Evolutionary conservation across 805 yeast species (phyloP), one percentile per base, ranked within the genome.

Genomic region (Saccharomycopsis sp.): DNA sequence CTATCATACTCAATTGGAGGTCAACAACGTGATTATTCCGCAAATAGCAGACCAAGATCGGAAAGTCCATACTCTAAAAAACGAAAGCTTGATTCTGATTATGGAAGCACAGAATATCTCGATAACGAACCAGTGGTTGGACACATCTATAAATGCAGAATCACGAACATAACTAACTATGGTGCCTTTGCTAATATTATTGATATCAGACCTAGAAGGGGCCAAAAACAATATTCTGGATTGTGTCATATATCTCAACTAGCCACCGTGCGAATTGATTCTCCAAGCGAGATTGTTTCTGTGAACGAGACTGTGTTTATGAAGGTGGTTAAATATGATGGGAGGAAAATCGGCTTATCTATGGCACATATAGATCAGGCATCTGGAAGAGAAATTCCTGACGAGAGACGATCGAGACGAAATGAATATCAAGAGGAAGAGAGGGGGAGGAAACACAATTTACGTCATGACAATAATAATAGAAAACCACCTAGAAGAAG

Each of bases 221-320:
- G 29, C 57, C n/a, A 55, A 57, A 12, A 66, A 29, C 58, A 20
- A 49, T 25, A 15, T 56, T 22, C 53, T 68, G 96, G 96, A 0
- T 73, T 92, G 17, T 85, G 92, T 44, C 97, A 92, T 67, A 78
- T 87, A 0, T 89, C 96, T 0, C 86, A 84, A 50, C 75, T 92
- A 35, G 75, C 81, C 2, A 67, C 68, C n/a, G 63, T 72, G 2
- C 72, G 89, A 53, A 72, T 86, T 1, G 70, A 75, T 3, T 78
- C 78, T 53, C 89, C 93, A 0, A 67, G 78, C 1, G 93, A 87
- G 54, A 73, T 82, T 0, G 73, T 89, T 17, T 71, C 74, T 50
- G 64, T 73, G 38, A 78, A 82, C 57, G 90, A 90, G 61, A 73
- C 74, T 3, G 91, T 91, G 5, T 85, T 70, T 66, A 94, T 84